A percentile compares a stretch with the other conserved stretches of the same genome.
phyloP scores from a whole-genome alignment of 805 yeast species.

The Metschnikowia koreensis region DNA sequence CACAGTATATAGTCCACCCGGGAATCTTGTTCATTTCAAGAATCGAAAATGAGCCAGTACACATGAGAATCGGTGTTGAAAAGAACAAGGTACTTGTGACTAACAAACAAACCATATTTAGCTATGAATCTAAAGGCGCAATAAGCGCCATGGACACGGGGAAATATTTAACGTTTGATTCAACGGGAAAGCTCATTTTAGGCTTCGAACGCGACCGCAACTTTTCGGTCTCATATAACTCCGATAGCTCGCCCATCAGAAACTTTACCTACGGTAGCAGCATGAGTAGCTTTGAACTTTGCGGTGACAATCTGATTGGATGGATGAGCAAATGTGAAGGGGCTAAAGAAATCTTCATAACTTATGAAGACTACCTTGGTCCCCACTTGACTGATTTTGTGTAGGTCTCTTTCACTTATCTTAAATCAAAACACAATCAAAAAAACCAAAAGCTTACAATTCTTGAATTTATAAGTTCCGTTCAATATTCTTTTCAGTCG shows the following conservation, averaged over 20 bases:
- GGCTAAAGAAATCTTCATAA: not conserved
- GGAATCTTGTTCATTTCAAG: not conserved
- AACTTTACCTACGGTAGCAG: not conserved
- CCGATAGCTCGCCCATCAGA: not conserved
- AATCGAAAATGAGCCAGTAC: not conserved
- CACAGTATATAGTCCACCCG: not conserved
- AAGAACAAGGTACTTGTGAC: not conserved
- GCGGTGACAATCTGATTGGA: conserved; percentile 2
- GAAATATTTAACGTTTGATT: not conserved
- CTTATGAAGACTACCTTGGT: not conserved
- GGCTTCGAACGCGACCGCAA: not conserved
- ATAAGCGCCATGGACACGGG: not conserved
- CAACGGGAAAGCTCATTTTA: not conserved
- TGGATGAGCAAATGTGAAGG: not conserved
- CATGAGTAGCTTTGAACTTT: not conserved
- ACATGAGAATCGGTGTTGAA: not conserved
- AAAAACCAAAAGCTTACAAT: no score
- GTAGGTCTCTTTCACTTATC: no score
- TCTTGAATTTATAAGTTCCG: no score
- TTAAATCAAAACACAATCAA: no score
- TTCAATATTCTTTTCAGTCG: no score
- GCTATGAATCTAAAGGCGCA: not conserved
- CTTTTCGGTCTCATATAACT: not conserved
- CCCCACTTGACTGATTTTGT: not conserved
- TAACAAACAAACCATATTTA: not conserved